phyloP scores from a whole-genome alignment of 345 rosid genomes.

The Populus pruinosa region DNA sequence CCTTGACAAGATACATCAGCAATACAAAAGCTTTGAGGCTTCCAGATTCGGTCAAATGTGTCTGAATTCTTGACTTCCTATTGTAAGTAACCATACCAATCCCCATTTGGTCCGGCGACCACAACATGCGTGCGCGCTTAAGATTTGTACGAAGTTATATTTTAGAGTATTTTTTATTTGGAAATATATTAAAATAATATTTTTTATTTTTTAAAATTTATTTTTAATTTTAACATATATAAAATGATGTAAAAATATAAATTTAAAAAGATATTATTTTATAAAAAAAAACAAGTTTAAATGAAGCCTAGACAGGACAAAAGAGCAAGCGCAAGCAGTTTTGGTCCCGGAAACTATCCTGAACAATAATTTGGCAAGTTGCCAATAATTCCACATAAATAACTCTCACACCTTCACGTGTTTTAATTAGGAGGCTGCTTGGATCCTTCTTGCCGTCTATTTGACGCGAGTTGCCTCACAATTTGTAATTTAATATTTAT shows the following conservation, averaged over 20 bases:
- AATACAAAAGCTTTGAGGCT: neutral
- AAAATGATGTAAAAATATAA: too few relatives aligned
- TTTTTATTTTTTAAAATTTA: too few relatives aligned
- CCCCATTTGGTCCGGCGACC: neutral
- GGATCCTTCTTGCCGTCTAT: neutral
- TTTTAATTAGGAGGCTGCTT: conserved; percentile 6
- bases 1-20: too few relatives aligned
- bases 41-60: conserved; percentile 1
- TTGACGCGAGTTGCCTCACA: neutral
- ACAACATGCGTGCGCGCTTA: too few relatives aligned
- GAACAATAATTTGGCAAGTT: too few relatives aligned
- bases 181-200: too few relatives aligned
- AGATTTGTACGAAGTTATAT: too few relatives aligned
- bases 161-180: too few relatives aligned
- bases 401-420: neutral
- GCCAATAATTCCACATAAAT: neutral
- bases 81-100: too few relatives aligned
- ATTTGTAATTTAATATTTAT: neutral
- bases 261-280: too few relatives aligned
- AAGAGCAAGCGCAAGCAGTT: neutral
- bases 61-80: neutral
- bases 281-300: too few relatives aligned
- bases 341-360: neutral
- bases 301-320: neutral
- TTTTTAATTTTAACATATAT: too few relatives aligned